Base-by-base conservation (phyloP, 2,329 filamentous ascomycete genomes). In the Fusarium agapanthi region DNA sequence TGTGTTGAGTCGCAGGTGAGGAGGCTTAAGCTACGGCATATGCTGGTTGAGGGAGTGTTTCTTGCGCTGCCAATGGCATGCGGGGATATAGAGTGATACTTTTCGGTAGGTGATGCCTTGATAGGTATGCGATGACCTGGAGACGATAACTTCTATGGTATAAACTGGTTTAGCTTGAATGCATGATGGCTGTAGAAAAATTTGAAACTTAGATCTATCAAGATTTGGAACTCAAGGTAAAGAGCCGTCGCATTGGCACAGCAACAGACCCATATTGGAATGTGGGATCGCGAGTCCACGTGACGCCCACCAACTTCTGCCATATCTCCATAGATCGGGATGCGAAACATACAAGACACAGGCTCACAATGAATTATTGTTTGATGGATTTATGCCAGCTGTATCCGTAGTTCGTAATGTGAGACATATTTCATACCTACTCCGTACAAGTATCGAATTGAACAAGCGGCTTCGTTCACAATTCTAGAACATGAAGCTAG, bases 221-320 rank as follows among this genome's bases (percentile, higher is more conserved):
- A 41, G 37, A 53, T 22, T 28, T 53, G 28, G 47, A 50, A 44
- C 28, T 44, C 26, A 67, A 51, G 28, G 55, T 58, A 47, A 47
- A 56, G 41, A 47, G 28, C 20, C 22, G 9, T 15, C 5, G 2
- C 22, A 71, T 73, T 72, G 71, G 56, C 71, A 74, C 56, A 57
- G 64, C 71, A 73, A 73, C 71, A 15, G 13, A 9, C n/a, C 28
- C 18, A 26, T 37, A 28, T 18, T 35, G 63, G 56, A 74, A 73
- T 69, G 55, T 45, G 28, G 30, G 4, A 60, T 61, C 45, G 22
- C 51, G 45, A 32, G 13, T 24, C 34, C 71, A 74, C 71, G 71
- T 73, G 71, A 62, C 22, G 22, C 18, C 10, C 5, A 28, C 8
- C 28, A 53, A 15, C 37, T 35, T 61, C 15, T 32, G 9, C 18